phyloP scores from a whole-genome alignment of 139 green algal species.

The Diplosphaera chodatii region DNA sequence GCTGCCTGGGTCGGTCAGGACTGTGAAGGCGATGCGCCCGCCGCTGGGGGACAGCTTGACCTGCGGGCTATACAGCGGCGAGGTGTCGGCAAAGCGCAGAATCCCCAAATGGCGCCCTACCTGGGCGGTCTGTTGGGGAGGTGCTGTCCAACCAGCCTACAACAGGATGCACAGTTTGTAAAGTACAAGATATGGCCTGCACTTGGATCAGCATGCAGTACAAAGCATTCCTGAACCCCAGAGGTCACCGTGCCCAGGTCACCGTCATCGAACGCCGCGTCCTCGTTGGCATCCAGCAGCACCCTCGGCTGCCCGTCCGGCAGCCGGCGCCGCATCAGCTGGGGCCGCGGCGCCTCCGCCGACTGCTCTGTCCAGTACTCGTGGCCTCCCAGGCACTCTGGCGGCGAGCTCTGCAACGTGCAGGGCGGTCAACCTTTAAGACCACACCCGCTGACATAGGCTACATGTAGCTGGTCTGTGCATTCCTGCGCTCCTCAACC shows the following conservation, averaged over 20 bases:
- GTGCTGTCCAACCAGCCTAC: too few relatives aligned
- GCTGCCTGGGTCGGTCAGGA: not conserved
- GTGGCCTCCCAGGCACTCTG: not conserved
- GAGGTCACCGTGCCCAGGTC: not conserved
- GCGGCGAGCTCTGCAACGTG: not conserved
- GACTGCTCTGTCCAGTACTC: not conserved
- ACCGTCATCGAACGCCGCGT: not conserved
- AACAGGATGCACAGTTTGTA: too few relatives aligned
- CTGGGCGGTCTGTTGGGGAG: too few relatives aligned
- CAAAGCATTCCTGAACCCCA: too few relatives aligned
- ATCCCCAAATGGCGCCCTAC: too few relatives aligned
- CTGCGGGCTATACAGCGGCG: not conserved
- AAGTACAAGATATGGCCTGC: too few relatives aligned
- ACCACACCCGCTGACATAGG: too few relatives aligned
- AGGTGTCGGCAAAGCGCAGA: too few relatives aligned
- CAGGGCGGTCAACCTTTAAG: too few relatives aligned
- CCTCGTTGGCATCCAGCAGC: not conserved
- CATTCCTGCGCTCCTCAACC: too few relatives aligned
- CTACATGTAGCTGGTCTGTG: too few relatives aligned
- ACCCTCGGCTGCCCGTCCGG: not conserved
- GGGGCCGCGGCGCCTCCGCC: not conserved
- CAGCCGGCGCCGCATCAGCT: not conserved
- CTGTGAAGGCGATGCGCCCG: not conserved
- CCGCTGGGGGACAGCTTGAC: not conserved
- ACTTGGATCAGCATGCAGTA: too few relatives aligned